A percentile compares a stretch with the other conserved stretches of the same genome.
Conservation (phyloP, 352 stramenopile species). For the Globisporangium yorkense region DNA sequence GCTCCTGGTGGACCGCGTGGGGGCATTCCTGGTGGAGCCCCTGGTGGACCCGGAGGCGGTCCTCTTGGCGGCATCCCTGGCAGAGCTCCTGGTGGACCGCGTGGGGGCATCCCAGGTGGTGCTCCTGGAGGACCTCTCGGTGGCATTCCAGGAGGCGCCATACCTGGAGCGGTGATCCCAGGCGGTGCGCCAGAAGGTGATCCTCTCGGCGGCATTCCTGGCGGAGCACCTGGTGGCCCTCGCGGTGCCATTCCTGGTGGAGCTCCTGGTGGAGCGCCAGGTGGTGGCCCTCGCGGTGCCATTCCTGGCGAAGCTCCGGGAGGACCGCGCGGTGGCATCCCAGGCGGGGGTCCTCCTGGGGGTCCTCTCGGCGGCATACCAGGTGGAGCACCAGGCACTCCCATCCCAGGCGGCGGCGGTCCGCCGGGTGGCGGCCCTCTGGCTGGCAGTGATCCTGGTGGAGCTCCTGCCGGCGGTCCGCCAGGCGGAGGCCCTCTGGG, state of each 20-base stretch:
- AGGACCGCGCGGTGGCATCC: background rate
- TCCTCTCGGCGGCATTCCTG: conserved; percentile 14
- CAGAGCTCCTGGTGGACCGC: background rate
- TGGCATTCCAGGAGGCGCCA: background rate
- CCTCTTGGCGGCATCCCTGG: conserved; percentile 6
- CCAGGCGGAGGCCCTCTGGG: background rate
- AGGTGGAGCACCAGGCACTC: background rate
- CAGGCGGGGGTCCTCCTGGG: background rate
- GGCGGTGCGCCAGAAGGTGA: background rate
- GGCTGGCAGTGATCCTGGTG: background rate
- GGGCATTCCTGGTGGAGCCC: conserved; percentile 14
- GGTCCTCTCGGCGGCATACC: background rate
- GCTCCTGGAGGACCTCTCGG: background rate
- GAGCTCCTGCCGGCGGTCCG: background rate
- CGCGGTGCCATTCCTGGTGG: conserved; percentile 9
- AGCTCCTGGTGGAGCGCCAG: no score
- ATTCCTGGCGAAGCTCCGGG: background rate
- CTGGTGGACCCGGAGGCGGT: conserved; percentile 1
- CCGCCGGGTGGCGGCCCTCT: background rate
- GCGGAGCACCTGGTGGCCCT: background rate
- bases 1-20: conserved; percentile 12
- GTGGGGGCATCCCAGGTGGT: background rate
- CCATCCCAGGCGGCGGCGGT: background rate
- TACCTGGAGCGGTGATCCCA: background rate
- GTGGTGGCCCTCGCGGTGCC: no score